Conservation (phyloP, 2,329 filamentous ascomycete species). For the Exserohilum turcica region DNA sequence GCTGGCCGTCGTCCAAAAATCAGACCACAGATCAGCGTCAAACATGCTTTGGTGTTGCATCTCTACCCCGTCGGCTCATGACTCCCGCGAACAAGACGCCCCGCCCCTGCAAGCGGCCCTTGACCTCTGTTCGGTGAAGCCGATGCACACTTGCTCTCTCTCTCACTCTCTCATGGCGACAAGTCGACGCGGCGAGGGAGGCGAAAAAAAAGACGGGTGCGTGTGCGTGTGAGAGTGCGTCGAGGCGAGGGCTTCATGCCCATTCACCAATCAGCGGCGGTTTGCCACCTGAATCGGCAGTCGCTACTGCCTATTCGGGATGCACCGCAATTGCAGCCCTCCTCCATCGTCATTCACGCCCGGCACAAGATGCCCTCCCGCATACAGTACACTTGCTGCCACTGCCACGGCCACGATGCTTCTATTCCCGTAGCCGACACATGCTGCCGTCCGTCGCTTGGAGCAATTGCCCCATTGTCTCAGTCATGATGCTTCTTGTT, state of each 20-base stretch:
- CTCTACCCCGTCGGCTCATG: slow-evolving; percentile 5
- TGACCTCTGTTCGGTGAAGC: slow-evolving; percentile 19
- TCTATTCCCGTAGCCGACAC: neutral
- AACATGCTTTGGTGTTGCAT: slow-evolving; percentile 9
- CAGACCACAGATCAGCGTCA: slow-evolving; percentile 35
- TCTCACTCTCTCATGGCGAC: neutral
- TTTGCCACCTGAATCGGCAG: slow-evolving; percentile 26
- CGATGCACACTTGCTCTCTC: slow-evolving; percentile 12
- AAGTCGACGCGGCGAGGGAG: slow-evolving; percentile 1
- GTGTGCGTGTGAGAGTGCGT: slow-evolving; percentile 19
- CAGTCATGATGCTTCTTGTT: neutral
- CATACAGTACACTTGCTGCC: neutral
- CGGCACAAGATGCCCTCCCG: neutral
- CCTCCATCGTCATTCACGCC: slow-evolving; percentile 5
- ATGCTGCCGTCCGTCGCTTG: slow-evolving; percentile 3
- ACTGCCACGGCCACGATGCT: too few species aligned
- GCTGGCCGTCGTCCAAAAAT: slow-evolving; percentile 23
- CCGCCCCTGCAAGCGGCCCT: neutral
- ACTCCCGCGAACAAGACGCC: slow-evolving; percentile 1
- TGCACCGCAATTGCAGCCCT: slow-evolving; percentile 6
- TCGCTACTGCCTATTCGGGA: slow-evolving; percentile 16
- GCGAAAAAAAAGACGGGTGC: slow-evolving; percentile 1
- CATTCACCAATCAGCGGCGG: slow-evolving; percentile 3
- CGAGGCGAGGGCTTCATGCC: slow-evolving; percentile 12
- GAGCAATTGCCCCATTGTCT: neutral